Evolutionary conservation across 164 flowering plant species (phyloP), one percentile per base, ranked within the genome.

Genomic region (Litsea cubeba): DNA sequence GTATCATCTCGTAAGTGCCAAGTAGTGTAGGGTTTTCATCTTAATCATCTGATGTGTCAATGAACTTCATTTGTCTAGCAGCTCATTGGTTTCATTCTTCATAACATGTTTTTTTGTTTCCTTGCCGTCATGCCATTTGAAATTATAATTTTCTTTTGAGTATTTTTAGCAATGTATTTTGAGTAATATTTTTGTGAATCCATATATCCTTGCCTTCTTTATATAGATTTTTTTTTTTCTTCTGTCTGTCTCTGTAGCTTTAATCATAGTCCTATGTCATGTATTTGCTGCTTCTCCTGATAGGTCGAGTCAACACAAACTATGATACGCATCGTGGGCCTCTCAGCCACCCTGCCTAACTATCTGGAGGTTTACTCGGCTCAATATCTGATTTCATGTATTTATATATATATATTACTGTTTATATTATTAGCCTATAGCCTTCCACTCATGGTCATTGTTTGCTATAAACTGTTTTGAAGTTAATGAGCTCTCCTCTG

Each of bases 251-350:
- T n/a, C 1, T 28, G 49, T 66, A 28, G 69, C 6, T 30, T 17
- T 66, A 30, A 66, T 62, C 28, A 32, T 20, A 32, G 35, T 62
- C 25, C 40, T 69, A 24, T 69, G 22, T 24, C 15, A 58, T 26
- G 46, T 40, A 10, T 60, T 70, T 62, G 64, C 46, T 40, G 46
- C 49, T 76, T 25, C 8, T 64, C 71, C 54, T 69, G 58, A 32
- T 84, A 96, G 99, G 99, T 96, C 71, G 99, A 96, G 79, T 94
- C 99, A 76, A 87, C 98, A 49, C 99, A 96, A 74, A 80, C 87
- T 62, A 96, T 96, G 99, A 94, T 96, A 77, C 95, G 99, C 25
- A 96, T 96, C 68, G 97, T 96, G 70, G 99, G 99, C 69, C 97
- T 96, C 51, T 96, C 99, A 75, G 99, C 99, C 35, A 96, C 99